Percentiles rank a stretch among this genome's conserved stretches.
phyloP scores from a whole-genome alignment of 306 rosid genomes.

The peach (Prunus persica) region Prunus_persica_NCBIv2 NC_034015.1:9758501-9759000 shows the following conservation, averaged over 20 bases:
- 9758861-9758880: not conserved
- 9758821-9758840: not conserved
- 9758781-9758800: too few relatives aligned
- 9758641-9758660: conserved; percentile 20
- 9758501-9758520: not conserved
- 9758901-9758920: not conserved
- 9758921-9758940: not conserved
- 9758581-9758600: not conserved
- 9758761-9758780: not conserved
- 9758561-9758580: not conserved
- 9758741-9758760: not conserved
- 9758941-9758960: not conserved
- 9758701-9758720: not conserved
- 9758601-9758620: not conserved
- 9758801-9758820: not conserved
- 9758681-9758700: not conserved
- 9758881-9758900: not conserved
- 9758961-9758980: not conserved
- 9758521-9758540: not conserved
- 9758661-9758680: not conserved
- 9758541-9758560: not conserved
- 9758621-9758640: not conserved
- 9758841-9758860: not conserved
- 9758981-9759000: not conserved
- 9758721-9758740: too few relatives aligned